Evolutionary conservation across 768 basidiomycete species (phyloP).

Genomic region (Suillus subluteus): DNA sequence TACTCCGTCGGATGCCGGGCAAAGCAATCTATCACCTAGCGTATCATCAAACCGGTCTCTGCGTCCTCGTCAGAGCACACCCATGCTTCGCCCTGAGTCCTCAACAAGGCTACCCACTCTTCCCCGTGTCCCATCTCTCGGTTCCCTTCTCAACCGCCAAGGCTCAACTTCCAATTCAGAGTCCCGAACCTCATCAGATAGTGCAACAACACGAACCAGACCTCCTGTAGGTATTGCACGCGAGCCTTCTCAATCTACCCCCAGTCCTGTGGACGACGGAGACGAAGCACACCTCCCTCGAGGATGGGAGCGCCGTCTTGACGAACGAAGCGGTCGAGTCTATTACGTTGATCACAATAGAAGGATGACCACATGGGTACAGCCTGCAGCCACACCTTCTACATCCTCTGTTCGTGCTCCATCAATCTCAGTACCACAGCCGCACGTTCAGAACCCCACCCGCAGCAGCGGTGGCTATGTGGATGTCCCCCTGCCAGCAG

Average conservation of each 20-base stretch:
- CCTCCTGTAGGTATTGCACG: conserved; percentile 21
- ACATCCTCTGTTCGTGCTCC: conserved; percentile 23
- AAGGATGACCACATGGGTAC: conserved; percentile 81
- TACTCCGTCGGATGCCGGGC: conserved; percentile 21
- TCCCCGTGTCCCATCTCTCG: conserved; percentile 26
- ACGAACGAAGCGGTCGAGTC: conserved; percentile 61
- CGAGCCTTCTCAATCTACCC: conserved; percentile 12
- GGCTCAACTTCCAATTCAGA: conserved; percentile 9
- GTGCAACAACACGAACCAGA: conserved; percentile 17
- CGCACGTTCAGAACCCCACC: conserved; percentile 35
- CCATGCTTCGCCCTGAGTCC: conserved; percentile 24
- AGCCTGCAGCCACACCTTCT: conserved; percentile 39
- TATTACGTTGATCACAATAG: conserved; percentile 91
- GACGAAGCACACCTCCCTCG: conserved; percentile 65
- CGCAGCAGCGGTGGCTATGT: conserved; percentile 39
- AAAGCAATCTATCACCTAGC: conserved; percentile 17
- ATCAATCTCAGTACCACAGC: conserved; percentile 19
- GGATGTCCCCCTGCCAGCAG: conserved; percentile 78
- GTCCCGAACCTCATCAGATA: conserved; percentile 4
- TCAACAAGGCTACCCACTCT: conserved; percentile 21
- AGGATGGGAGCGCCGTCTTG: conserved; percentile 85
- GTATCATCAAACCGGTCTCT: conserved; percentile 18
- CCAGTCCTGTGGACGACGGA: conserved; percentile 48
- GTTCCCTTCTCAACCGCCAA: conserved; percentile 2
- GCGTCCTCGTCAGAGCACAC: conserved; percentile 26